Base-by-base conservation (phyloP, 306 rosid species). In the Fragaria vesca region DNA sequence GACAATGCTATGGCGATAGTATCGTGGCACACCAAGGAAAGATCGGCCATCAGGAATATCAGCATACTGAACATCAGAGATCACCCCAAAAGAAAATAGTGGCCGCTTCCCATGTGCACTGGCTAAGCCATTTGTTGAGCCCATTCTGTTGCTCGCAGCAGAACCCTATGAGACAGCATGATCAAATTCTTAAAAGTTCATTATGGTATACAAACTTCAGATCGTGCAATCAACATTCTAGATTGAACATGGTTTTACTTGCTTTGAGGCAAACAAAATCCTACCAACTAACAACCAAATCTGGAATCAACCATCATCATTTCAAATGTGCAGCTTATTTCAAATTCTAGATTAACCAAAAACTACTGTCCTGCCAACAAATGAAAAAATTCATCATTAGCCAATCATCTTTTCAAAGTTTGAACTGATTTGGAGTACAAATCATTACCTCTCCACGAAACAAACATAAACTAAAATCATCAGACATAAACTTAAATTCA, bases 1-100 rank as follows among this genome's bases (percentile, higher is more conserved):
- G 69, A 51, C 81, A 85, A 91, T 78, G 85, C 99, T 95, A 67
- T 95, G 97, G 52, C 91, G 83, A 80, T 95, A 95, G 78, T 87
- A 93, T 21, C 97, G 86, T 4, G 99, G 99, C 77, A 89, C 91
- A 40, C 99, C 97, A 3, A 89, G 85, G 58, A 91, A 95, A 5
- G 97, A 95, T 47, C 82, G 77, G 30, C 97, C 99, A 65, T 95
- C 97, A 16, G 93, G 97, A 80, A 93, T 91, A 81, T 95, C 96
- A 75, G 96, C 91, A 78, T 89, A 86, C 69, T 95, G 99, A 72
- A 95, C 97, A 69, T 95, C 99, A 0, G 99, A 82, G 71, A 93
- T 95, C 71, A 95, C 86, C 48, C 97, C 97, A 69, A 95, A 95
- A 36, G 97, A 91, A 79, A 91, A 93, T 54, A 89, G 82, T 66